Conservation (phyloP, 2,329 filamentous ascomycete species). For the Aspergillus caelatus region DNA sequence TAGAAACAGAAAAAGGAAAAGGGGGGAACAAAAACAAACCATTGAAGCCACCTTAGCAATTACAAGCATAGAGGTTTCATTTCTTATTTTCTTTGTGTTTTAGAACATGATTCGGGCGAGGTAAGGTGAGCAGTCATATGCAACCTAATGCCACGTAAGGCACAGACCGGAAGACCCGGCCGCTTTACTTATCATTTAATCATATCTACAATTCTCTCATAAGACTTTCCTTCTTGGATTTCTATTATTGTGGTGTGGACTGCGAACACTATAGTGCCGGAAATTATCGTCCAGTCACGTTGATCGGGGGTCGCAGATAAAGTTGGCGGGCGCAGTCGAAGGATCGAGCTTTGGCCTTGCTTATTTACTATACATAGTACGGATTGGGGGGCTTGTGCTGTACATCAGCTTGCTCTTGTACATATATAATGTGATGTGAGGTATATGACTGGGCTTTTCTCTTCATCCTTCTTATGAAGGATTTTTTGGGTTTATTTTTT, state of each 20-base stretch:
- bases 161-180: background rate
- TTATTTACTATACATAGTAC: constrained; percentile 8
- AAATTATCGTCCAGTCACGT: constrained; percentile 21
- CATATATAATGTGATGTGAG: constrained; percentile 6
- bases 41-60: background rate
- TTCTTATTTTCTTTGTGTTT: background rate
- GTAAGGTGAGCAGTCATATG: constrained; percentile 2
- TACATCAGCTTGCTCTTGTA: background rate
- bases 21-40: background rate
- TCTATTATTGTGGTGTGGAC: background rate
- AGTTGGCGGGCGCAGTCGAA: constrained; percentile 19
- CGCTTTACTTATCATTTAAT: background rate
- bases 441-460: background rate
- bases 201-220: background rate
- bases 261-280: constrained; percentile 6
- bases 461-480: background rate
- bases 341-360: constrained; percentile 20
- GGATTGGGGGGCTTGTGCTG: constrained; percentile 2
- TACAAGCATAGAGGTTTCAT: background rate
- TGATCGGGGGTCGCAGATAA: constrained; percentile 17
- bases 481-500: background rate
- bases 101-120: background rate
- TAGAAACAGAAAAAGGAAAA: background rate
- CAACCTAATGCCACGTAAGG: constrained; percentile 8
- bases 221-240: background rate